Conservation (phyloP, 1,139 yeast genomes). For the Blastobotrys elegans region DNA sequence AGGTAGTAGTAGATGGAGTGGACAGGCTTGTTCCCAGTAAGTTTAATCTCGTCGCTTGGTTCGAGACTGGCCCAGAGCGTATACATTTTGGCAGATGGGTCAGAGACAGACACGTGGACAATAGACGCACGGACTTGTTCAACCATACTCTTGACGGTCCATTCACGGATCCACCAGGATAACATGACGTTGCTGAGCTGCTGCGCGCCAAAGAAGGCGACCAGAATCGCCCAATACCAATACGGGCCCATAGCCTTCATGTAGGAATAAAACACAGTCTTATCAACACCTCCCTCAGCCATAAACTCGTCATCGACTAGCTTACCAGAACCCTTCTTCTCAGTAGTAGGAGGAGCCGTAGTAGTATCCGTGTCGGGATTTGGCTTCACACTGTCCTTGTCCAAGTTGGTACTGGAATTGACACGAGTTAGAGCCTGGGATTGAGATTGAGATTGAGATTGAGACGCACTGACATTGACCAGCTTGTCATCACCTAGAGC, state of each 20-base stretch:
- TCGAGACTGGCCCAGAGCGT: not conserved
- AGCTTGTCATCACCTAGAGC: constrained; percentile 71
- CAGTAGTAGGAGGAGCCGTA: constrained; percentile 8
- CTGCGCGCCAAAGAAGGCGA: constrained; percentile 46
- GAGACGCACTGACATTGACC: constrained; percentile 57
- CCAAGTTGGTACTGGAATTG: constrained; percentile 31
- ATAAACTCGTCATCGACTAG: constrained; percentile 76
- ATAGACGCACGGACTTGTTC: not conserved
- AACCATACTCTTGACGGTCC: constrained; percentile 46
- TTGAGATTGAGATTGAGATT: constrained; percentile 56
- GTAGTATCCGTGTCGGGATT: constrained; percentile 29
- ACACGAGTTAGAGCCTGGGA: constrained; percentile 55
- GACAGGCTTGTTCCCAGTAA: not conserved
- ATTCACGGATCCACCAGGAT: constrained; percentile 79
- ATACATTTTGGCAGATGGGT: not conserved
- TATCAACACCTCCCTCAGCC: constrained; percentile 75
- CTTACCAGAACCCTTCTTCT: constrained; percentile 6
- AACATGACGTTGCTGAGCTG: constrained; percentile 59
- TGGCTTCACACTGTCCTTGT: constrained; percentile 30
- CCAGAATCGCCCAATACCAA: constrained; percentile 45
- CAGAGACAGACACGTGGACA: not conserved
- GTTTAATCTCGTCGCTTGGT: not conserved
- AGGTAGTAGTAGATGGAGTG: constrained; percentile 59
- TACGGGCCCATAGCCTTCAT: constrained; percentile 60
- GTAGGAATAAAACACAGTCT: constrained; percentile 64